Percentiles rank a stretch among this genome's conserved stretches.
Conservation (phyloP, 805 yeast species). For the Groenewaldozyma tartarivorans region DNA sequence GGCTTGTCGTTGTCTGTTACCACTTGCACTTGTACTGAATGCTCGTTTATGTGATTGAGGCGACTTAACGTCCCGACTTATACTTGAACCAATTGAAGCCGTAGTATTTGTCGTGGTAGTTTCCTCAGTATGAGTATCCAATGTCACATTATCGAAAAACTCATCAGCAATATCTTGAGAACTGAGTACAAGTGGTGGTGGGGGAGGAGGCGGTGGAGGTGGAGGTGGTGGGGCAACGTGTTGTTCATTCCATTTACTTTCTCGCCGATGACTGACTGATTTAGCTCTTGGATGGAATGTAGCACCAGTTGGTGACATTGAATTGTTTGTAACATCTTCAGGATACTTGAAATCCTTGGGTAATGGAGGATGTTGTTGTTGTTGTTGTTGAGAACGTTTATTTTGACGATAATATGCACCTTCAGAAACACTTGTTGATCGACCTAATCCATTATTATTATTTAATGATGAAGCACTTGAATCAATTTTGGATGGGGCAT, state of each 20-base stretch:
- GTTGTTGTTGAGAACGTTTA: slow-evolving; percentile 12
- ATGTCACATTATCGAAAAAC: slow-evolving; percentile 13
- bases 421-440: slow-evolving; percentile 16
- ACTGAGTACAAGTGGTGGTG: not conserved
- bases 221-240: slow-evolving; percentile 1
- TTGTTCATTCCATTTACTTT: slow-evolving; percentile 1
- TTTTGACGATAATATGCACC: slow-evolving; percentile 10
- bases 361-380: slow-evolving; percentile 12
- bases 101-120: slow-evolving; percentile 1
- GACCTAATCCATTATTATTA: slow-evolving; percentile 3
- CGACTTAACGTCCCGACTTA: slow-evolving; percentile 3
- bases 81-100: too few species aligned
- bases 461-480: slow-evolving; percentile 1
- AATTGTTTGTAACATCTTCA: not conserved
- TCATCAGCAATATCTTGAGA: slow-evolving; percentile 15
- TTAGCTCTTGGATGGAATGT: slow-evolving; percentile 72
- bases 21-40: slow-evolving; percentile 30
- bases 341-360: slow-evolving; percentile 13
- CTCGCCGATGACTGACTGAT: slow-evolving; percentile 59
- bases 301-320: not conserved
- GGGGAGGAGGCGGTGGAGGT: not conserved
- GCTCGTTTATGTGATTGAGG: not conserved
- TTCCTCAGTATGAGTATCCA: slow-evolving; percentile 11
- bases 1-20: not conserved
- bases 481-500: not conserved